Percentiles rank a stretch among this genome's conserved stretches.
These are phyloP conservation scores for Conoideocrella luteorostrata DNA, from an alignment of 2,329 filamentous ascomycete species.

Conservation along the genomic window DNA sequence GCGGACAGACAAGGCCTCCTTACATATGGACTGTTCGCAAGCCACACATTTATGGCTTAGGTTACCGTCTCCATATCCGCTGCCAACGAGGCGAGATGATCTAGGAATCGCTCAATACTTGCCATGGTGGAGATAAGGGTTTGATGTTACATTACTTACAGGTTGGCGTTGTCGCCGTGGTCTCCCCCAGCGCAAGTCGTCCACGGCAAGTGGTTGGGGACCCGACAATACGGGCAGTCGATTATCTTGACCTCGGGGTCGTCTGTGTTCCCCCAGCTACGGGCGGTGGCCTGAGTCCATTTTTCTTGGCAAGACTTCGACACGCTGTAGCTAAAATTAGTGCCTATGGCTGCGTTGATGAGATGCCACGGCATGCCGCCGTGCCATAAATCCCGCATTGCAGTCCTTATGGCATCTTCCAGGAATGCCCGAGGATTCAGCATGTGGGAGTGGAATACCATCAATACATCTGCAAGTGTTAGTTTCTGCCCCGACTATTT, in stretches of 20 bases:
- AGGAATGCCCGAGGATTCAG: conserved; percentile 69
- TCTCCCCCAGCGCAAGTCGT: conserved; percentile 42
- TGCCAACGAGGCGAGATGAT: conserved; percentile 1
- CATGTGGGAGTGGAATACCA: conserved; percentile 77
- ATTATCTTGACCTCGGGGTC: conserved; percentile 43
- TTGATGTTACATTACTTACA: background rate
- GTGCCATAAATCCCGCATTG: conserved; percentile 50
- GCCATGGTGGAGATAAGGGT: background rate
- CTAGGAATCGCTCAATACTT: background rate
- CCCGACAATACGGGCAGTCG: conserved; percentile 48
- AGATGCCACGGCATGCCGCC: conserved; percentile 60
- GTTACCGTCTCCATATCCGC: conserved; percentile 52
- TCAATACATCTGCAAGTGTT: conserved; percentile 55
- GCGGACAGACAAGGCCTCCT: conserved; percentile 52
- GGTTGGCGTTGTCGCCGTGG: background rate
- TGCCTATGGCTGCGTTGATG: conserved; percentile 52
- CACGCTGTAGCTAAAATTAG: conserved; percentile 49
- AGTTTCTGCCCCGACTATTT: background rate
- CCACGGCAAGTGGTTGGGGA: conserved; percentile 46
- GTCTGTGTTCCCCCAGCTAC: conserved; percentile 53
- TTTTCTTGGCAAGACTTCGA: conserved; percentile 32
- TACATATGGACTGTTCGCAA: conserved; percentile 46
- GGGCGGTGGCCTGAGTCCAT: conserved; percentile 44
- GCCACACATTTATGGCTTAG: conserved; percentile 42
- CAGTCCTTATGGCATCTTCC: conserved; percentile 62